phyloP scores from a whole-genome alignment of 192 early-diverging fungal species.

The Chytriomyces sp. region DNA sequence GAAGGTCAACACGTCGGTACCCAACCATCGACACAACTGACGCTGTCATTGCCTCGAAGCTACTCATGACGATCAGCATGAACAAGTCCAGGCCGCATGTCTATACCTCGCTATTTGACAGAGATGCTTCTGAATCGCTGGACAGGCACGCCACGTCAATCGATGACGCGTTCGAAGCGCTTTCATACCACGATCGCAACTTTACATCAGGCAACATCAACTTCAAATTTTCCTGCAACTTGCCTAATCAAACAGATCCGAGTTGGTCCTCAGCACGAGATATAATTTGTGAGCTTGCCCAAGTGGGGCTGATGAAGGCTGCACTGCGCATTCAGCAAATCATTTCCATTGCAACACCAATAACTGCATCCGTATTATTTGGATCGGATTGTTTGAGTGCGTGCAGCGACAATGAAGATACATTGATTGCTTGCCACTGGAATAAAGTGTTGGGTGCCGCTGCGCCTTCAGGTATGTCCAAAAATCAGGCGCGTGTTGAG shows the following conservation, averaged over 20 bases:
- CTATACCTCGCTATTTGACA: too few species aligned
- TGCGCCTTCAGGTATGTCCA: constrained; percentile 28
- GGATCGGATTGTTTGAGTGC: constrained; percentile 26
- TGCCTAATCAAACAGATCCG: neutral
- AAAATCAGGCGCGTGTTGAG: too few species aligned
- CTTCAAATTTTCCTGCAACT: constrained; percentile 8
- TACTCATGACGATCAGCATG: too few species aligned
- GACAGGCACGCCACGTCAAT: too few species aligned
- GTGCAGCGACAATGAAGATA: constrained; percentile 12
- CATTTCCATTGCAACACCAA: constrained; percentile 26
- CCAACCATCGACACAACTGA: too few species aligned
- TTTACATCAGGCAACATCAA: neutral
- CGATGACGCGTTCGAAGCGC: too few species aligned
- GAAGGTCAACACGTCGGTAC: too few species aligned
- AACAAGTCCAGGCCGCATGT: too few species aligned
- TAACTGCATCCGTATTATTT: constrained; percentile 24
- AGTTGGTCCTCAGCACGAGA: neutral
- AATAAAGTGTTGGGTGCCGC: constrained; percentile 37
- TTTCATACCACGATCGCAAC: neutral
- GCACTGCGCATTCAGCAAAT: constrained; percentile 21
- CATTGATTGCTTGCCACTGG: neutral
- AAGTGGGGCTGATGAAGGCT: constrained; percentile 12
- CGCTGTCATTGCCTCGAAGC: too few species aligned
- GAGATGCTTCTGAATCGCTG: too few species aligned
- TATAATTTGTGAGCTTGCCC: neutral